Evolutionary conservation across 176 grass and related monocot species (phyloP).

Genomic region (Saccharum spontaneum): DNA sequence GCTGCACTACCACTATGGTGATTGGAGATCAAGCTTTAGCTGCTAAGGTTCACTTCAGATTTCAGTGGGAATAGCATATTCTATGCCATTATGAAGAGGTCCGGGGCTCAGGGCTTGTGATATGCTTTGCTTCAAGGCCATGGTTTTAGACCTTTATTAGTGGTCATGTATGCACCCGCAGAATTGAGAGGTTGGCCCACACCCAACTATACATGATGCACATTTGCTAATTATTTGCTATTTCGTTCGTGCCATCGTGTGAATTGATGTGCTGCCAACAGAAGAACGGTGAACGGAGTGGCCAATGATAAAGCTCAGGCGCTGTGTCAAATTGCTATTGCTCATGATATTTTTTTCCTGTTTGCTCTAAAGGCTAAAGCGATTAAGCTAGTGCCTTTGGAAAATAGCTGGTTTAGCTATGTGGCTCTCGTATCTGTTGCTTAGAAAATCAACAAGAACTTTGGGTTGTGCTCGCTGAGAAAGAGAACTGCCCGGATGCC

Average conservation of each 20-base stretch:
- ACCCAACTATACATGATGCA: constrained; percentile 4
- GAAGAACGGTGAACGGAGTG: not conserved
- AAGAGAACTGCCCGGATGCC: constrained; percentile 29
- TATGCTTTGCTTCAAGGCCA: constrained; percentile 8
- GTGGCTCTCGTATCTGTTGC: not conserved
- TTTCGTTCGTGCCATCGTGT: not conserved
- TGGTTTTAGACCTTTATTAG: not conserved
- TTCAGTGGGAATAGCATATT: constrained; percentile 56
- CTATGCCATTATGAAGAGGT: constrained; percentile 34
- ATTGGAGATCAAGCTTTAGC: constrained; percentile 28
- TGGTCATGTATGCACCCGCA: constrained; percentile 5
- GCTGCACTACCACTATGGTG: constrained; percentile 29
- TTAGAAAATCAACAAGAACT: not conserved
- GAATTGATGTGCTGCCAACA: not conserved
- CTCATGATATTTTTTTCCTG: not conserved
- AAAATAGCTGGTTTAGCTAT: constrained; percentile 13
- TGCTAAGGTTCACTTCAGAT: constrained; percentile 25
- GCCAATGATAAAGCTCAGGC: not conserved
- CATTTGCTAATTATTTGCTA: not conserved
- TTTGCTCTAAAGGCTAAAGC: not conserved
- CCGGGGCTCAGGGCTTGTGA: constrained; percentile 6
- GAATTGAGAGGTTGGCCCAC: constrained; percentile 23
- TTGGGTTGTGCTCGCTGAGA: constrained; percentile 25
- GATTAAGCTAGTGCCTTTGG: not conserved
- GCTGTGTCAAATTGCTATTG: constrained; percentile 29